Base-by-base conservation (phyloP, 805 yeast genomes). In the Yamadazyma takamatsuzukensis region DNA sequence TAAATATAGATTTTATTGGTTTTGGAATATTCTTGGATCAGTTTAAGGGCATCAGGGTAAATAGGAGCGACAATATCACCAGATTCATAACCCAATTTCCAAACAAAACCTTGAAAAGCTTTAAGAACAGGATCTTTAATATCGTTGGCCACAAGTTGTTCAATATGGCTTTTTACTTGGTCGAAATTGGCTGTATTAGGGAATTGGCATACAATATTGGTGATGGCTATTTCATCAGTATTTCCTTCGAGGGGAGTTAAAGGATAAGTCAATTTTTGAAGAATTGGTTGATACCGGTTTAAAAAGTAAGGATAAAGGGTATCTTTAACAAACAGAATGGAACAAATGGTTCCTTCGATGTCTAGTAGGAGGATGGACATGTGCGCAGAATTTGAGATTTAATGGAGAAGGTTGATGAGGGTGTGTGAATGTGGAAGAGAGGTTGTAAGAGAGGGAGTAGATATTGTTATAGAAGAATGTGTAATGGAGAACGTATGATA, bases 291-390 rank as follows among this genome's bases (percentile, higher is more conserved):
- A 15, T 79, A 47, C 40, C 72, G 56, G 3, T 53, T 32, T 3
- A 80, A 53, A 42, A 93, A 89, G 51, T 74, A 88, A 0, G 96
- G 96, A 57, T 78, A 82, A 21, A 89, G 59, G 2, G 63, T 67
- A 18, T 84, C 88, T 47, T 83, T 83, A 25, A 89, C 97, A 51
- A 89, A 89, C 1, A 89, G 71, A 14, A 89, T 88, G 3, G 96
- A 89, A 51, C 97, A 89, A 18, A 89, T 78, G 0, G 97, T 89
- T 12, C 97, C 97, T 53, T 89, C 97, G 21, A 87, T 86, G 45
- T 86, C 95, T 5, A 88, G 26, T 6, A 42, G 26, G 6, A 41
- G 27, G 6, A 35, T 31, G 11, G 11, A 19, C 8, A 19, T 19
- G 22, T 8, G 11, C 11, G 22, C 22, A 19, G 22, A 19, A 19